Evolutionary conservation across 345 rosid species (phyloP), one percentile per base, ranked within the genome.

Genomic region (Toxicodendron radicans): DNA sequence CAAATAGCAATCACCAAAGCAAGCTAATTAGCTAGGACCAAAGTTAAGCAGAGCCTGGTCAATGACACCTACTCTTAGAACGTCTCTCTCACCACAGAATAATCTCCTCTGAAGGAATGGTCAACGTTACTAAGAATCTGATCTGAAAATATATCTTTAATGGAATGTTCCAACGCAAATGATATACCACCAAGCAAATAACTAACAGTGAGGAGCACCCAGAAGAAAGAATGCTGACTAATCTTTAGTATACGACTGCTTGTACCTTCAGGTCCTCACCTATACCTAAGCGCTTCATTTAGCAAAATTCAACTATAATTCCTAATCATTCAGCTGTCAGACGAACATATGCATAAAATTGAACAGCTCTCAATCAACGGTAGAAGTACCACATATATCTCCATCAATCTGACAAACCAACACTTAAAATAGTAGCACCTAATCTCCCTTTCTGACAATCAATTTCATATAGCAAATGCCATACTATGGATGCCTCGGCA

Each of bases 21-120:
- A 49, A 64, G 76, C 77, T 69, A 78, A 72, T 45, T 61, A 73
- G 73, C 75, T 49, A 79, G 59, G 57, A 73, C 51, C 72, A 78
- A 52, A 69, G 51, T 48, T 56, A 62, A 73, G 49, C n/a, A 62
- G 59, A 18, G 61, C 48, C 58, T 45, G 68, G 45, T 70, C 59
- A 70, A n/a, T 32, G 13, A 61, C 60, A 60, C 51, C 30, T 32
- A 72, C 71, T 45, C 75, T 51, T 14, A 57, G 59, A 66, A 79
- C 43, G 61, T 35, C 45, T 52, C 79, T 82, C 58, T 16, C 35
- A 64, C 18, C 43, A 38, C 38, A 54, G 38, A 73, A 64, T 33
- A 75, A 45, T 57, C 66, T 68, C 72, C 68, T 75, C 75, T 52
- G 30, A 62, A 64, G 38, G 53, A 64, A 48, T 73, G 58, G 27